Evolutionary conservation across 2,329 filamentous ascomycete species (phyloP).

Genomic region (Graphilbum fragrans): DNA sequence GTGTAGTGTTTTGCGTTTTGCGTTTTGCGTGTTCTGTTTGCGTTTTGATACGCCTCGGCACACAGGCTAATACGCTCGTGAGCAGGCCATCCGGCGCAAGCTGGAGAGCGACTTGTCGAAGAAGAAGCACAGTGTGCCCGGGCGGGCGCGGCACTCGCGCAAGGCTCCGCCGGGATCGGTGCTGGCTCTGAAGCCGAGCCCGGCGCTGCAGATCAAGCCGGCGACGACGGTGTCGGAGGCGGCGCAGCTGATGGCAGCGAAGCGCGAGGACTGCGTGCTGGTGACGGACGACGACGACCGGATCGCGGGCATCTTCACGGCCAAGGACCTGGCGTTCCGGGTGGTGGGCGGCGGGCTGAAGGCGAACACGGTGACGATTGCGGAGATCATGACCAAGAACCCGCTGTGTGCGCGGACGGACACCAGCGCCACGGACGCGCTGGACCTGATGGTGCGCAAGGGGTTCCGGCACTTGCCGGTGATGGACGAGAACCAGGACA

Average conservation of each 20-base stretch:
- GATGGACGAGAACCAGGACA: conserved; percentile 99
- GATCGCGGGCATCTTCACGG: conserved; percentile 97
- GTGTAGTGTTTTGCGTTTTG: conserved; percentile 20
- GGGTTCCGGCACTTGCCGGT: conserved; percentile 95
- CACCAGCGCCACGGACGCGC: conserved; percentile 91
- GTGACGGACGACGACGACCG: conserved; percentile 97
- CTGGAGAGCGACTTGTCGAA: conserved; percentile 97
- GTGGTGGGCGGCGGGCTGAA: conserved; percentile 88
- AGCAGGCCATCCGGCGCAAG: conserved; percentile 90
- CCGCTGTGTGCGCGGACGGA: conserved; percentile 94
- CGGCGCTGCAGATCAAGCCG: conserved; percentile 95
- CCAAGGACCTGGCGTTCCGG: conserved; percentile 94
- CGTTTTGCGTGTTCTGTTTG: neutral
- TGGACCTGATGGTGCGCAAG: conserved; percentile 97
- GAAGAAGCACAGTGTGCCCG: conserved; percentile 72
- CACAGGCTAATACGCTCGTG: too few species aligned
- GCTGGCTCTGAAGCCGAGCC: conserved; percentile 86
- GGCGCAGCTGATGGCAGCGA: conserved; percentile 96
- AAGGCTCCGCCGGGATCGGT: conserved; percentile 96
- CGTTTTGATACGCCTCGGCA: too few species aligned
- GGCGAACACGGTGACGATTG: conserved; percentile 80
- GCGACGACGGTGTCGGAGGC: conserved; percentile 88
- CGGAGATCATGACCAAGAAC: conserved; percentile 99
- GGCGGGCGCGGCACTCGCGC: conserved; percentile 70
- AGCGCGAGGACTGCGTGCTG: conserved; percentile 93